phyloP scores from a whole-genome alignment of 495 filamentous ascomycete species.

The Podospora sp. region DNA sequence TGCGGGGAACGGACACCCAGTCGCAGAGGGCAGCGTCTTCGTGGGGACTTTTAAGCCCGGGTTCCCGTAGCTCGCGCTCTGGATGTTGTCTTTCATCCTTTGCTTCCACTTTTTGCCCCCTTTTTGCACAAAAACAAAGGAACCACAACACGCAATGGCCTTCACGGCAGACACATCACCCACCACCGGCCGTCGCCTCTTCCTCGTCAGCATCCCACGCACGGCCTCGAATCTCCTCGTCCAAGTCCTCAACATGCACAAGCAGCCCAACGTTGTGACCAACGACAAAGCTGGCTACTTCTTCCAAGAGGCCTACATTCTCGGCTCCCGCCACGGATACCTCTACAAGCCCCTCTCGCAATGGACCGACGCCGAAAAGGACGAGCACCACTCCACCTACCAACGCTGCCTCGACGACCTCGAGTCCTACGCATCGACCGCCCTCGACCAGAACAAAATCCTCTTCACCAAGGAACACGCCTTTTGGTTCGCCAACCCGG shows the following conservation, averaged over 20 bases:
- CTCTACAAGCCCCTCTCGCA: neutral
- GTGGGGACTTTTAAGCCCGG: no score
- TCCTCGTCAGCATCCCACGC: slow-evolving; percentile 18
- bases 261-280: slow-evolving; percentile 14
- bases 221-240: slow-evolving; percentile 18
- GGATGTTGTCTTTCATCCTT: no score
- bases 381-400: neutral
- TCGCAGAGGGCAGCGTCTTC: no score
- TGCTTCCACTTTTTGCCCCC: neutral
- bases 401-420: slow-evolving; percentile 4
- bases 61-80: no score
- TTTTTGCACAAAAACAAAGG: no score
- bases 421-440: neutral
- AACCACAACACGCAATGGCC: neutral
- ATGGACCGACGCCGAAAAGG: slow-evolving; percentile 15
- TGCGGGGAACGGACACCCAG: no score
- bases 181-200: neutral
- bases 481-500: slow-evolving; percentile 8
- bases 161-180: no score
- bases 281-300: slow-evolving; percentile 13
- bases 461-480: slow-evolving; percentile 23
- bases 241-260: slow-evolving; percentile 14
- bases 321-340: neutral
- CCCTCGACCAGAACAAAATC: slow-evolving; percentile 4
- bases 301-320: slow-evolving; percentile 4